phyloP scores from a whole-genome alignment of 108 stramenopile species.

The Conticribra guillardii region DNA sequence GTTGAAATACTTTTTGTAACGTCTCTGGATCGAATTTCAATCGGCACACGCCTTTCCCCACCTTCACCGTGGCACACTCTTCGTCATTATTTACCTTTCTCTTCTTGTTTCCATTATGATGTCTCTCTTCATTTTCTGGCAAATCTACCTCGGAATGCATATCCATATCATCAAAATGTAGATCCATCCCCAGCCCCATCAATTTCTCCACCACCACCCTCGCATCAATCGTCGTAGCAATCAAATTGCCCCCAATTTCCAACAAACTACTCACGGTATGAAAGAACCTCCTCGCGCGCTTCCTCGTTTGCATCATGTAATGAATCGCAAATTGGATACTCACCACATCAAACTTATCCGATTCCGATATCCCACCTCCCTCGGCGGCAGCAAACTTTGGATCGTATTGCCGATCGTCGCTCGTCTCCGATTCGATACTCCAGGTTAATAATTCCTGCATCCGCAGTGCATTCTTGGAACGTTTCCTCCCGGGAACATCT shows the following conservation, averaged over 20 bases:
- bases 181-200: constrained; percentile 79
- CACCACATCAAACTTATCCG: constrained; percentile 90
- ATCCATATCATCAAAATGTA: constrained; percentile 60
- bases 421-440: constrained; percentile 68
- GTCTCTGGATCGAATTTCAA: constrained; percentile 70
- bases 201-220: constrained; percentile 75
- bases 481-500: constrained; percentile 85
- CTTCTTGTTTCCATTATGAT: constrained; percentile 36
- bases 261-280: constrained; percentile 87
- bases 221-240: constrained; percentile 97
- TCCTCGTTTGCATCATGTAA: constrained; percentile 94
- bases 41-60: constrained; percentile 75
- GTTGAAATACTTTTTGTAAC: constrained; percentile 61
- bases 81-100: constrained; percentile 41
- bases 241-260: constrained; percentile 88
- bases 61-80: constrained; percentile 45
- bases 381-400: constrained; percentile 64
- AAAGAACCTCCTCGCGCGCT: constrained; percentile 89
- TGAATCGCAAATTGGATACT: constrained; percentile 99
- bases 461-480: constrained; percentile 41
- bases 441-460: constrained; percentile 83
- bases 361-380: constrained; percentile 72
- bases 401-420: constrained; percentile 49
- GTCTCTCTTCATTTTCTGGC: constrained; percentile 39
- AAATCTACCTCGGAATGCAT: constrained; percentile 36